Evolutionary conservation across 1,284 basidiomycete genomes (phyloP).

Genomic region (Microbotryum saponariae): DNA sequence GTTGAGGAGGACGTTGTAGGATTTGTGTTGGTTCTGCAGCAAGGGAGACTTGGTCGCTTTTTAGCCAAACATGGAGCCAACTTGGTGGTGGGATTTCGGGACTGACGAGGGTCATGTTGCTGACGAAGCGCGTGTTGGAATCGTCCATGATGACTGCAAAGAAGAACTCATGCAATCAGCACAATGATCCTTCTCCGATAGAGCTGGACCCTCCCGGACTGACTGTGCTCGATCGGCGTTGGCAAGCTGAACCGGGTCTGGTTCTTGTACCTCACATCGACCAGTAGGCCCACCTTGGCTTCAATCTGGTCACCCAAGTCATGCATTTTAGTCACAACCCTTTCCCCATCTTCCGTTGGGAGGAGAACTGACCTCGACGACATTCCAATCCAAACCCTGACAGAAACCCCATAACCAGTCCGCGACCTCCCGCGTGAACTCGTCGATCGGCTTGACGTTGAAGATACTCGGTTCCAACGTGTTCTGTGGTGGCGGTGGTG

Average conservation of each 20-base stretch:
- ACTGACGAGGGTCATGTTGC: slow-evolving; percentile 80
- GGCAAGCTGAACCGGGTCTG: slow-evolving; percentile 56
- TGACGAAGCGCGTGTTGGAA: slow-evolving; percentile 61
- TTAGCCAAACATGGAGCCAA: too few relatives aligned
- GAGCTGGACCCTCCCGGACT: slow-evolving; percentile 40
- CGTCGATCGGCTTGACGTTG: slow-evolving; percentile 84
- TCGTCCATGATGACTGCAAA: slow-evolving; percentile 49
- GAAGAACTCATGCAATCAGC: slow-evolving; percentile 43
- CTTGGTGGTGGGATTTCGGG: slow-evolving; percentile 10
- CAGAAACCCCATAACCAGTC: slow-evolving; percentile 62
- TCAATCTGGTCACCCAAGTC: slow-evolving; percentile 58
- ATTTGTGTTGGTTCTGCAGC: slow-evolving; percentile 67
- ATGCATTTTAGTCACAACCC: too few relatives aligned
- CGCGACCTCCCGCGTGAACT: slow-evolving; percentile 83
- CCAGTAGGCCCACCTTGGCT: slow-evolving; percentile 80
- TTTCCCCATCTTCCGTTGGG: background rate
- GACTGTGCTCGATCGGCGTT: slow-evolving; percentile 78
- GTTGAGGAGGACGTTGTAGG: slow-evolving; percentile 80
- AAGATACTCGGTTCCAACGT: slow-evolving; percentile 73
- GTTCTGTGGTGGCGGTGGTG: background rate
- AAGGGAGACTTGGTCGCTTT: background rate
- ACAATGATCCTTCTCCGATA: too few relatives aligned
- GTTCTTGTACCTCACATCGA: slow-evolving; percentile 53
- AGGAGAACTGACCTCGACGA: slow-evolving; percentile 47
- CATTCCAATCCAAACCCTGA: slow-evolving; percentile 36